A percentile compares a stretch with the other conserved stretches of the same genome.
These are phyloP conservation scores for Lophiotrema nucula DNA, from an alignment of 495 filamentous ascomycete genomes.

Conservation along the genomic window DNA sequence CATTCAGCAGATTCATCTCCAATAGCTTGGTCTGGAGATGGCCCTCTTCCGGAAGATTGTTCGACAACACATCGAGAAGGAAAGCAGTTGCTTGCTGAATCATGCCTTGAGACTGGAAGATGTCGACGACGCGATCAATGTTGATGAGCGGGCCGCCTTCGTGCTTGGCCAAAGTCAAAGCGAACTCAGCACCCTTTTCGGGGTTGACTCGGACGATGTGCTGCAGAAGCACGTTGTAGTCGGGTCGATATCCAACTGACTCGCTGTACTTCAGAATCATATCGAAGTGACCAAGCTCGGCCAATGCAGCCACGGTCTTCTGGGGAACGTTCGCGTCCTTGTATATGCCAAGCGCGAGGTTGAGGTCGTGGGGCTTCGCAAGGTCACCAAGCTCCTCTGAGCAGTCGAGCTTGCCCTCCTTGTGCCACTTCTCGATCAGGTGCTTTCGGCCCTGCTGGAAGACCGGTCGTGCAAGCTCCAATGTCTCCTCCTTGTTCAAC, in stretches of 20 bases:
- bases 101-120: conserved; percentile 97
- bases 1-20: conserved; percentile 97
- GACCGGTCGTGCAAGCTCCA: conserved; percentile 91
- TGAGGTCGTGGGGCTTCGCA: conserved; percentile 82
- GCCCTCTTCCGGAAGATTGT: conserved; percentile 90
- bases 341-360: conserved; percentile 82
- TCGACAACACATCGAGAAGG: conserved; percentile 88
- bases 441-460: conserved; percentile 92
- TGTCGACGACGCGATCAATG: conserved; percentile 90
- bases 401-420: conserved; percentile 89
- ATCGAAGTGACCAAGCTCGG: conserved; percentile 94
- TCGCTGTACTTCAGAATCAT: conserved; percentile 89
- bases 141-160: conserved; percentile 83
- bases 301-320: conserved; percentile 91
- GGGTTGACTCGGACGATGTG: conserved; percentile 90
- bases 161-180: conserved; percentile 79
- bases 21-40: conserved; percentile 89
- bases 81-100: conserved; percentile 96
- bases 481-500: conserved; percentile 87
- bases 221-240: conserved; percentile 85
- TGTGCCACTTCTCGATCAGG: conserved; percentile 94
- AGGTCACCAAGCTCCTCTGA: conserved; percentile 96
- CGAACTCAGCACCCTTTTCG: conserved; percentile 94
- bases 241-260: conserved; percentile 79
- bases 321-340: conserved; percentile 79